Evolutionary conservation across 2,329 filamentous ascomycete genomes (phyloP).

Genomic region (Aspergillus sp.): DNA sequence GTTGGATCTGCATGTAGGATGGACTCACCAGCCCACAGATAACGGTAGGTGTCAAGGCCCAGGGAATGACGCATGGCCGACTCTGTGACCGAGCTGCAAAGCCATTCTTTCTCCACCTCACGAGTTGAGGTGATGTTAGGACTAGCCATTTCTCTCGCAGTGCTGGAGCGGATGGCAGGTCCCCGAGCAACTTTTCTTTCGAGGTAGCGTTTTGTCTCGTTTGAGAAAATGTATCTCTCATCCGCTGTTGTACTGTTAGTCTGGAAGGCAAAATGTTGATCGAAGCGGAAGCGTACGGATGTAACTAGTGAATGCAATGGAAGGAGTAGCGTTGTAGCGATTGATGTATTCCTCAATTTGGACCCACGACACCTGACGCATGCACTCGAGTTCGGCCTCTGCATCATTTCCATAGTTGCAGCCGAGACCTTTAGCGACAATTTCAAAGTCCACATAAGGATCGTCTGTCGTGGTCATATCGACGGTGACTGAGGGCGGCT

Average conservation of each 20-base stretch:
- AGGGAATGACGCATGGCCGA: conserved; percentile 4
- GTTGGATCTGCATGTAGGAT: background rate
- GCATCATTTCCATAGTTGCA: conserved; percentile 23
- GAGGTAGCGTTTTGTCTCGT: conserved; percentile 10
- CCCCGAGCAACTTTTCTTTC: conserved; percentile 1
- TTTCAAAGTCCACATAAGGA: conserved; percentile 23
- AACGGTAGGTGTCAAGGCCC: conserved; percentile 36
- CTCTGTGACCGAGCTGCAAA: conserved; percentile 12
- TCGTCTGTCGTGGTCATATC: conserved; percentile 9
- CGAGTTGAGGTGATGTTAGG: conserved; percentile 12
- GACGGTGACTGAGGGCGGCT: conserved; percentile 18
- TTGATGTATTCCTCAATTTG: conserved; percentile 27
- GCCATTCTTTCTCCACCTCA: conserved; percentile 7
- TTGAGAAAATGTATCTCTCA: conserved; percentile 27
- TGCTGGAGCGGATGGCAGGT: conserved; percentile 18
- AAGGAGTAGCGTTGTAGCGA: conserved; percentile 20
- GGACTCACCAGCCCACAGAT: conserved; percentile 38
- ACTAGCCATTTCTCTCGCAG: conserved; percentile 14
- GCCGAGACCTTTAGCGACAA: conserved; percentile 28
- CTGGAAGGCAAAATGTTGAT: background rate
- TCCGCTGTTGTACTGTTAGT: conserved; percentile 17
- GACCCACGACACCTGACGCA: conserved; percentile 24
- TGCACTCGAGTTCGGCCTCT: conserved; percentile 26
- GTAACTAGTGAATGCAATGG: conserved; percentile 17
- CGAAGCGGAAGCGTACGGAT: background rate